These are phyloP conservation scores for Aspergillus pseudoviridinutans DNA, from an alignment of 2,329 filamentous ascomycete genomes.

Conservation along the genomic window DNA sequence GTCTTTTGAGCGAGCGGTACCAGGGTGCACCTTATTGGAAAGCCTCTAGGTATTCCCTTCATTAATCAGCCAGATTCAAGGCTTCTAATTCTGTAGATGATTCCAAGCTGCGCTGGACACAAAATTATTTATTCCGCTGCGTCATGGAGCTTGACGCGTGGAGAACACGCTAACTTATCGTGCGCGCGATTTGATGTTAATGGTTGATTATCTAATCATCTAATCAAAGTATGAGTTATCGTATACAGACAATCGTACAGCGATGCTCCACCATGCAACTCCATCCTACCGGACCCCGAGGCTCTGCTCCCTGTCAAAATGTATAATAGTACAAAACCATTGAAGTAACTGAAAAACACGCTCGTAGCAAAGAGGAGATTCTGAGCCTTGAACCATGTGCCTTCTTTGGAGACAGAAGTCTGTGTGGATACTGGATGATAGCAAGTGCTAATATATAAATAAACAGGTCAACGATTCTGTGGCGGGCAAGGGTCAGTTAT, in stretches of 20 bases:
- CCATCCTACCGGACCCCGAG: neutral
- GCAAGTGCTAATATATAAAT: neutral
- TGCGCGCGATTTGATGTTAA: constrained; percentile 1
- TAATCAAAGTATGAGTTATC: neutral
- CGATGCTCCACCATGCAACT: neutral
- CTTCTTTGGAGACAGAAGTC: neutral
- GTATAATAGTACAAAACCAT: neutral
- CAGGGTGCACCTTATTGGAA: neutral
- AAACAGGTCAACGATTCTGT: neutral
- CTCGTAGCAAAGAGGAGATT: neutral
- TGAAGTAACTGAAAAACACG: neutral
- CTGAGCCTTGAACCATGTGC: neutral
- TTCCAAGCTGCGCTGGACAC: neutral
- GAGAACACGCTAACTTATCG: constrained; percentile 18
- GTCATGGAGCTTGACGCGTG: constrained; percentile 31
- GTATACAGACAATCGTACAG: neutral
- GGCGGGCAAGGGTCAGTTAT: neutral
- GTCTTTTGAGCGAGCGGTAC: neutral
- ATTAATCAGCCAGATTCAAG: neutral
- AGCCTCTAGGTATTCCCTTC: neutral
- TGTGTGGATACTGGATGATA: neutral
- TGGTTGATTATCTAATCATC: constrained; percentile 16
- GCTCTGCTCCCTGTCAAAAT: neutral
- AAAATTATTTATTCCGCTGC: constrained; percentile 1
- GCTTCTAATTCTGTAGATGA: neutral